Base-by-base conservation (phyloP, 2,329 filamentous ascomycete genomes). In the Aureobasidium sp. region DNA sequence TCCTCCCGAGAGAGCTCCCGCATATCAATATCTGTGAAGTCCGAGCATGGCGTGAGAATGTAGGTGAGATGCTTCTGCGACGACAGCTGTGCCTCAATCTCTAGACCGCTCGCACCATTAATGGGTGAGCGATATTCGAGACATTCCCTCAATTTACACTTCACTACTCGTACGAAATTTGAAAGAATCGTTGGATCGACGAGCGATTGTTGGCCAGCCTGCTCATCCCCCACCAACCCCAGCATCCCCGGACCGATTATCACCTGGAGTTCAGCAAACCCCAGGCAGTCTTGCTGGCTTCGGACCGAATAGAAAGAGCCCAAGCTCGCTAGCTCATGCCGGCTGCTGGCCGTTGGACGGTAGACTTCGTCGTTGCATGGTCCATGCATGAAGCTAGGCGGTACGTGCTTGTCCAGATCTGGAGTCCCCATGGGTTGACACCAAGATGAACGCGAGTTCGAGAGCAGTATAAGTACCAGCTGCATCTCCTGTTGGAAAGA, bases 341-440 rank as follows among this genome's bases (percentile, higher is more conserved):
- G 45, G 34, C 45, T 39, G 16, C 45, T 39, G 32, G 35, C 16
- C 37, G 38, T 35, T 37, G 35, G 25, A 32, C 27, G 27, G 17
- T 51, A 41, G 3, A 51, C 35, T 51, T 51, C 25, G 48, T 51
- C 48, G 35, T 24, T 51, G 48, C 37, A 51, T 53, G 49, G 40
- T 53, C 49, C 30, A 53, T 40, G 49, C 49, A 39, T 35, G 12
- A 12, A 12, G 11, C 39, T 37, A 32, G 49, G 27, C 35, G 39
- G 49, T 42, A 52, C 49, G 39, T 53, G 49, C 49, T 38, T 44
- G 24, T 37, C 38, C 40, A 38, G 35, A 44, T 53, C 49, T 53
- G 49, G 49, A 44, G 49, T 52, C 49, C 49, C 49, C 49, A 53
- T 53, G 49, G 29, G 48, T 41, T 51, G 22, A 16, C 2, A 32